Percentiles rank a stretch among this genome's conserved stretches.
phyloP scores from a whole-genome alignment of 2,329 filamentous ascomycete genomes.

The Lachnellula subtilissima region DNA sequence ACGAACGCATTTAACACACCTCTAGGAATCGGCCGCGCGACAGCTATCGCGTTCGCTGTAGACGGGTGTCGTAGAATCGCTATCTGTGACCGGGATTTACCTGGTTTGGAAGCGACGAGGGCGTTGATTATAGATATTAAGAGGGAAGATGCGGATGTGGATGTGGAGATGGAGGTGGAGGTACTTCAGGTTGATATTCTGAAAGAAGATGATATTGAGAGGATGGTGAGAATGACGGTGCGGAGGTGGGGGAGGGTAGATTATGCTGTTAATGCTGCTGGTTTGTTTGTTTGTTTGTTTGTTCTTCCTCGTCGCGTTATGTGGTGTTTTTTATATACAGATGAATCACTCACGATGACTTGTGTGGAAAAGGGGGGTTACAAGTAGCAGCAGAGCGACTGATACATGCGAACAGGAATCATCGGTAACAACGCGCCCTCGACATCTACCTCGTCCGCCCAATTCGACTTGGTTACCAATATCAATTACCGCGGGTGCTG shows the following conservation, averaged over 20 bases:
- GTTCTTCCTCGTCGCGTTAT: no score
- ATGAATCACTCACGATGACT: no score
- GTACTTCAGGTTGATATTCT: slow-evolving; percentile 34
- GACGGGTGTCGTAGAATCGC: slow-evolving; percentile 41
- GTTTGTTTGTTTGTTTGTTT: slow-evolving; percentile 12
- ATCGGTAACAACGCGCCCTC: slow-evolving; percentile 20
- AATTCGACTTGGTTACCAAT: slow-evolving; percentile 40
- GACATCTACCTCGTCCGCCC: slow-evolving; percentile 29
- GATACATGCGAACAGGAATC: slow-evolving; percentile 11
- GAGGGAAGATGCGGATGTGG: no score
- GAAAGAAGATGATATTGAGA: slow-evolving; percentile 32
- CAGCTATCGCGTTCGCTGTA: slow-evolving; percentile 39
- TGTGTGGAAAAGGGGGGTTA: no score
- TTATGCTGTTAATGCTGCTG: slow-evolving; percentile 44
- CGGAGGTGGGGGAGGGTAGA: slow-evolving; percentile 38
- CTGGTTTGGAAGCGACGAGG: slow-evolving; percentile 32
- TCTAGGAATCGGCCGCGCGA: slow-evolving; percentile 40
- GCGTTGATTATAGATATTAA: slow-evolving; percentile 15
- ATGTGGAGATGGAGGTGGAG: slow-evolving; percentile 16
- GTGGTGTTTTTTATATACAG: no score
- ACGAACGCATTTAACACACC: not conserved
- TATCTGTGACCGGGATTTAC: slow-evolving; percentile 37
- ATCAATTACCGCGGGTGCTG: slow-evolving; percentile 43
- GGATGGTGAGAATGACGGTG: slow-evolving; percentile 32
- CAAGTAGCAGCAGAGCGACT: no score